These are phyloP conservation scores for Euphorbia pulcherrima DNA, from an alignment of 345 rosid species.

Conservation along the genomic window DNA sequence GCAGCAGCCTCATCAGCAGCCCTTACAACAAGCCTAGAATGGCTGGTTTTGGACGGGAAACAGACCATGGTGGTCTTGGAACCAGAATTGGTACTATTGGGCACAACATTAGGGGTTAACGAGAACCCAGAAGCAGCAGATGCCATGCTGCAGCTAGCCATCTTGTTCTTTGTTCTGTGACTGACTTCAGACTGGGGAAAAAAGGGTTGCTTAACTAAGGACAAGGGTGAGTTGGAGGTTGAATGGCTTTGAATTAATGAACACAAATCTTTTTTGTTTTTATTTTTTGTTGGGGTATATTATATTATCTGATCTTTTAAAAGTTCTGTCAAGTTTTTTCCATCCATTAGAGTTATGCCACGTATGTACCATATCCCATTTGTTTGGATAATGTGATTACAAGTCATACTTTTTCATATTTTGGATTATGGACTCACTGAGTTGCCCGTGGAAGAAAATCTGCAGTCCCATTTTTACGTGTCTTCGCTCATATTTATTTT, in stretches of 20 bases:
- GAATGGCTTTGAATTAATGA: constrained; percentile 39
- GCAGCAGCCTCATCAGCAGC: constrained; percentile 59
- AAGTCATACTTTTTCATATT: not conserved
- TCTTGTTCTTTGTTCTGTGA: not conserved
- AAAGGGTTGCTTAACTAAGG: not conserved
- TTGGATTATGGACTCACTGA: not conserved
- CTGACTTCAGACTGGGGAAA: not conserved
- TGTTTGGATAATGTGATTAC: constrained; percentile 45
- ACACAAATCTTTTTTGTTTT: constrained; percentile 16
- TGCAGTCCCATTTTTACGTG: too few relatives aligned
- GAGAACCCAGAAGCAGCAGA: constrained; percentile 69
- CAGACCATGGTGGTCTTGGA: constrained; percentile 40
- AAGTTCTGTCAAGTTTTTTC: constrained; percentile 29
- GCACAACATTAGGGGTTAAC: constrained; percentile 37
- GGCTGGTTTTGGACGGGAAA: constrained; percentile 41
- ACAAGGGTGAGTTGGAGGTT: not conserved
- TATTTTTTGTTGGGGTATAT: constrained; percentile 10
- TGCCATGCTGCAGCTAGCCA: constrained; percentile 65
- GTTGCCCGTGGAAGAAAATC: too few relatives aligned
- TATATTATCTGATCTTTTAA: constrained; percentile 40
- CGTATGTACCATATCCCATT: constrained; percentile 44
- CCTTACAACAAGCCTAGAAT: constrained; percentile 54
- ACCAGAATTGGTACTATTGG: constrained; percentile 24
- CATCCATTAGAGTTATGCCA: constrained; percentile 61
- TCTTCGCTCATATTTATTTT: too few relatives aligned